Base-by-base conservation (phyloP, 1,139 yeast species). In the Ogataea hybrid region DNA sequence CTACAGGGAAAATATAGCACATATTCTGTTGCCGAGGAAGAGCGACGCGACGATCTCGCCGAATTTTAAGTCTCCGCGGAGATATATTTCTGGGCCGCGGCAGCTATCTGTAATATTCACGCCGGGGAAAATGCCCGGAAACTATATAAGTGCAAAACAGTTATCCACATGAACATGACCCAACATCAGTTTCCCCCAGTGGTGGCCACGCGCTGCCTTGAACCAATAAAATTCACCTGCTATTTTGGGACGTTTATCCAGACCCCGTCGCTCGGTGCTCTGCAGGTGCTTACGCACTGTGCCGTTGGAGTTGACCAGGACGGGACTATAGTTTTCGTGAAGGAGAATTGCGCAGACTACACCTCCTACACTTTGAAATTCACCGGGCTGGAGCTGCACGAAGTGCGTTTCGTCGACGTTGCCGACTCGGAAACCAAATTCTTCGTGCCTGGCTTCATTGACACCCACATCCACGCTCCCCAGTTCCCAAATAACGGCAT, bases 391-490 rank as follows among this genome's bases (percentile, higher is more conserved):
- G 18, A 41, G 2, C 21, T 20, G 22, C 14, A 33, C 15, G 41
- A 50, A 10, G 43, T 59, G 6, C 42, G 46, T 1, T 45, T 68
- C 1, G 53, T 65, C 7, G 67, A 66, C 35, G 42, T 55, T 11
- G 49, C 64, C 0, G 39, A 44, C n/a, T 50, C 57, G 4, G 59
- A 60, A 10, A 55, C 43, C 33, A 45, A 41, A 41, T 89, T 90
- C 61, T 78, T 84, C 55, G 79, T 87, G 56, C 98, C 98, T 0
- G 98, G 98, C 1, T 89, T 92, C 55, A 69, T 92, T 11, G 98
- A 92, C 58, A 89, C 97, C 2, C 98, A 92, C 60, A 88, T 89
- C 47, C 98, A 92, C 62, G 97, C 97, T 0, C 84, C 97, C 4
- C 98, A 92, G 65, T 92, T 80, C 61, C 97, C 97, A n/a, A 92